Evolutionary conservation across 75 land plant genomes (phyloP).

Genomic region (Adiantum capillusveneris): DNA sequence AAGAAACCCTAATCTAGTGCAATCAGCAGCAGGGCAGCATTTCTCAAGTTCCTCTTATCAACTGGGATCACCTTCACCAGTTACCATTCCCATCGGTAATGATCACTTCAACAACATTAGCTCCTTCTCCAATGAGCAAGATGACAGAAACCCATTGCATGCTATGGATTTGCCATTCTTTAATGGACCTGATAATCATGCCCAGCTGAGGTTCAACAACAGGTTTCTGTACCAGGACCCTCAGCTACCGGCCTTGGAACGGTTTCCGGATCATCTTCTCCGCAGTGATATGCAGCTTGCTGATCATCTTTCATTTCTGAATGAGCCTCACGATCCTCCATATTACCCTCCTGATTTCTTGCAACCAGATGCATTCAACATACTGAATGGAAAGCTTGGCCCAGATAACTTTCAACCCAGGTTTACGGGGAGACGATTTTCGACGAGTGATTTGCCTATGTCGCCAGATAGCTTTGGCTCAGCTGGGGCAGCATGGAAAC

Average conservation of each 20-base stretch:
- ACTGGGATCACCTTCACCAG: no score
- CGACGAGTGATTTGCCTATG: slow-evolving; percentile 28
- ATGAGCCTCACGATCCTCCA: slow-evolving; percentile 11
- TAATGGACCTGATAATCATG: neutral
- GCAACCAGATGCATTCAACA: neutral
- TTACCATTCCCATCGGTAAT: no score
- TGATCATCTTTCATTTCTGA: slow-evolving; percentile 43
- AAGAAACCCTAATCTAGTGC: neutral
- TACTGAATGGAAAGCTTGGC: slow-evolving; percentile 1
- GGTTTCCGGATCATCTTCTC: neutral
- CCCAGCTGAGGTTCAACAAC: neutral
- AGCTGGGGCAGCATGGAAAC: slow-evolving; percentile 54
- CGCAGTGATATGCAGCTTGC: slow-evolving; percentile 43
- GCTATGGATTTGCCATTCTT: no score
- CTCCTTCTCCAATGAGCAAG: no score
- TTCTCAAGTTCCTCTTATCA: neutral
- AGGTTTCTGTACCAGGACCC: neutral
- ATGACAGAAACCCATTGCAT: no score
- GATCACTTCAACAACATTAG: no score
- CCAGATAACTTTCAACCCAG: slow-evolving; percentile 11
- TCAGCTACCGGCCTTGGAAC: neutral
- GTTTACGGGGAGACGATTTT: slow-evolving; percentile 20
- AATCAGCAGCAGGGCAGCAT: slow-evolving; percentile 5
- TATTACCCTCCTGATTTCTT: neutral
- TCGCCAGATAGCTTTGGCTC: slow-evolving; percentile 31